A percentile compares a stretch with the other conserved stretches of the same genome.
phyloP scores from a whole-genome alignment of 139 green algal genomes.

The Mesotaenium endlicherianum region DNA sequence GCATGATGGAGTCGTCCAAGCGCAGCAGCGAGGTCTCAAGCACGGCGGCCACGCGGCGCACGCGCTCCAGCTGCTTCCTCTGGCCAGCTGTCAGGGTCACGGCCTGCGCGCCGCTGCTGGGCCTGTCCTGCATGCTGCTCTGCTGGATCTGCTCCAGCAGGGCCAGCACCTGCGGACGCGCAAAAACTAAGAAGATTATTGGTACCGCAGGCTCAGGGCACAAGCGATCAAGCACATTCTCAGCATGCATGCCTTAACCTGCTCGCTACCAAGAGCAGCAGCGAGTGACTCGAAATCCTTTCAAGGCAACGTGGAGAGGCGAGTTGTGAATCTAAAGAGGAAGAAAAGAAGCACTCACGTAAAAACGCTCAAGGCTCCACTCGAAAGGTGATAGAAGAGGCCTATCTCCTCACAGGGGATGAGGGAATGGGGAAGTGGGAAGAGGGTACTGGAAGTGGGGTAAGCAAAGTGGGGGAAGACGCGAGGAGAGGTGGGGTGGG shows the following conservation, averaged over 20 bases:
- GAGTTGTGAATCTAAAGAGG: not conserved
- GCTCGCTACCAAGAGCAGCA: too few species aligned
- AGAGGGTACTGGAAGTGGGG: too few species aligned
- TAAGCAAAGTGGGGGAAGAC: too few species aligned
- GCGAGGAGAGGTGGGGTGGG: too few species aligned
- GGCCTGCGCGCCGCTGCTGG: not conserved
- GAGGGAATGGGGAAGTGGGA: too few species aligned
- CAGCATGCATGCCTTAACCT: not conserved
- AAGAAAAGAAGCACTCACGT: too few species aligned
- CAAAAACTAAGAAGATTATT: not conserved
- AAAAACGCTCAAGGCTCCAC: too few species aligned
- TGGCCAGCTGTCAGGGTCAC: slow-evolving; percentile 55
- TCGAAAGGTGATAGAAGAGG: too few species aligned
- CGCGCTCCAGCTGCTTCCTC: slow-evolving; percentile 52
- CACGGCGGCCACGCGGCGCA: slow-evolving; percentile 50
- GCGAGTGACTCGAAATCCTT: too few species aligned
- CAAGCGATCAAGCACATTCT: not conserved
- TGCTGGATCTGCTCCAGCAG: slow-evolving; percentile 66
- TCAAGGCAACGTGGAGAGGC: too few species aligned
- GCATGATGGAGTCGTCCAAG: slow-evolving; percentile 57
- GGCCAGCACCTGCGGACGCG: slow-evolving; percentile 17
- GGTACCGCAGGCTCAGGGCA: not conserved
- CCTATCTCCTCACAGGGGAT: too few species aligned
- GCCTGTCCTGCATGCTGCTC: not conserved
- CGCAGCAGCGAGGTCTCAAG: slow-evolving; percentile 65